A percentile compares a stretch with the other conserved stretches of the same genome.
Evolutionary conservation across 768 basidiomycete species (phyloP).

Genomic region (Floccularia luteovirens): DNA sequence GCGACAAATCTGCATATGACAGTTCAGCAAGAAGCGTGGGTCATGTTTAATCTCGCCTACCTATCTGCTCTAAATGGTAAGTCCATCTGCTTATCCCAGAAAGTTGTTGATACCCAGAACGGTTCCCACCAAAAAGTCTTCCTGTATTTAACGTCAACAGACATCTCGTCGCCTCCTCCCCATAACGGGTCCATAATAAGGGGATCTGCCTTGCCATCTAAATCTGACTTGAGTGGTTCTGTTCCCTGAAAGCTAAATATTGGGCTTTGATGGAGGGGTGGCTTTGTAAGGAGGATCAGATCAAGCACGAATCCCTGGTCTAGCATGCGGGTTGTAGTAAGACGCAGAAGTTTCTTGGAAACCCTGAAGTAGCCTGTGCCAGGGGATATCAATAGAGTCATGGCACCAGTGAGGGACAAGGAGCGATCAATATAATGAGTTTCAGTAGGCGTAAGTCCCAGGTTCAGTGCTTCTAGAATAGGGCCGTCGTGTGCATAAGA

Average conservation of each 20-base stretch:
- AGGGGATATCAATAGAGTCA: conserved; percentile 82
- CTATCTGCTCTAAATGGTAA: conserved; percentile 74
- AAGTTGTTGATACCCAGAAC: conserved; percentile 75
- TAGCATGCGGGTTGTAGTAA: conserved; percentile 90
- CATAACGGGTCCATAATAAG: conserved; percentile 65
- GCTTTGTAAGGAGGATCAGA: conserved; percentile 82
- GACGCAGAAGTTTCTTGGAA: conserved; percentile 78
- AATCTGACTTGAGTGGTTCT: conserved; percentile 44
- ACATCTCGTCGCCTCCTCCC: conserved; percentile 53
- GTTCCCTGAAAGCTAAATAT: conserved; percentile 82
- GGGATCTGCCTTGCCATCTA: conserved; percentile 33
- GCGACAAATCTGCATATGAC: conserved; percentile 66
- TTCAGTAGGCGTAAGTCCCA: conserved; percentile 88
- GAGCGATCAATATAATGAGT: conserved; percentile 95
- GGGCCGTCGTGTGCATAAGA: conserved; percentile 92
- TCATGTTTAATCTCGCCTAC: conserved; percentile 25
- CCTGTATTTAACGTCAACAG: conserved; percentile 27
- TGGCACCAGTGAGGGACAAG: conserved; percentile 78
- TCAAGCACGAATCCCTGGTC: conserved; percentile 91
- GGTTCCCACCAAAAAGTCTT: conserved; percentile 86
- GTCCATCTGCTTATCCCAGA: conserved; percentile 87
- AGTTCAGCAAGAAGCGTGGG: background rate
- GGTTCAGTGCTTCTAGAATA: conserved; percentile 90
- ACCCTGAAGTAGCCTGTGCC: conserved; percentile 94
- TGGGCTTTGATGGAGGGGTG: conserved; percentile 88